Evolutionary conservation across 495 filamentous ascomycete species (phyloP), one percentile per base, ranked within the genome.

Genomic region (Penicillium argentinense): DNA sequence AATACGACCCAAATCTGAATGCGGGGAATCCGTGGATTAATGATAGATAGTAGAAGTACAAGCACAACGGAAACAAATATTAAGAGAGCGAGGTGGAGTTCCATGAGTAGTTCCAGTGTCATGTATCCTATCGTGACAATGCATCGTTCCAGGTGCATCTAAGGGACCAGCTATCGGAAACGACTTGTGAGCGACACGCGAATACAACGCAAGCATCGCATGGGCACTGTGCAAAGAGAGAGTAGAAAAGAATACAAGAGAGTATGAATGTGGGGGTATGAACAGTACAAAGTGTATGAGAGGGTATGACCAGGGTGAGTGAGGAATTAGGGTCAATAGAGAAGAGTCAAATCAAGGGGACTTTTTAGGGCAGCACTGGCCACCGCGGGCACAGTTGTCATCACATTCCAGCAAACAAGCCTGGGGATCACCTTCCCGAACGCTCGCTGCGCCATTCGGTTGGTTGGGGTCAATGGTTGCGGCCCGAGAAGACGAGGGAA

Each of bases 331-430:
- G 17, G 16, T n/a, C 7, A 17, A 40, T 39, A 13, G 17, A 42
- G 19, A 11, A 27, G 25, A 41, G 18, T 32, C 21, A 40, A 24
- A 41, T 58, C 37, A 66, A 19, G 62, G 47, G n/a, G 62, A 56
- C 27, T 68, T 66, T 44, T 64, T 71, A 19, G 76, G 69, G 55
- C 90, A 97, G 67, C 92, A 98, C 41, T 88, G 73, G 43, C 72
- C 83, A 42, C 77, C 80, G 0, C 73, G 78, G 12, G 74, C 78
- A 56, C 91, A 97, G 44, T 88, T 80, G 48, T 95, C 89, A 5
- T 89, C 86, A 41, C 92, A 97, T 39, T 91, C 88, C 9, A 97
- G 62, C 38, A 97, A 72, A 57, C 92, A 97, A 2, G 79, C 72
- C 29, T 83, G 75, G 3, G 76, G 67, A 22, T 80, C 76, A 18